These are phyloP conservation scores for Beauveria sp. DNA, from an alignment of 2,329 filamentous ascomycete species.

Conservation along the genomic window DNA sequence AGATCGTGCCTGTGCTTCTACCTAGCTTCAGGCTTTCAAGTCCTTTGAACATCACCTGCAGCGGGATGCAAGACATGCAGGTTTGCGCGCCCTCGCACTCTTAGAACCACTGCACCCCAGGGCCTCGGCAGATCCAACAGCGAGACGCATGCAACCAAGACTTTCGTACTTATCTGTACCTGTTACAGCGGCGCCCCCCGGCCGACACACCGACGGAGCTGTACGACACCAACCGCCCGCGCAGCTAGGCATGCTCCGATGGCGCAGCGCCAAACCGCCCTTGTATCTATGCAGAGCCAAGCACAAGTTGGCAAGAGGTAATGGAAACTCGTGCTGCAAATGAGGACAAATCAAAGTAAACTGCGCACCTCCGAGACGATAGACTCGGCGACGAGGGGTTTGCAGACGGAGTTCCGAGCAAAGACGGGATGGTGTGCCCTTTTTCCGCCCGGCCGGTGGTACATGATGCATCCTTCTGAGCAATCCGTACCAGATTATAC, in stretches of 20 bases:
- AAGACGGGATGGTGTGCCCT: too few relatives aligned
- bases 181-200: conserved; percentile 3
- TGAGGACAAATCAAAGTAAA: background rate
- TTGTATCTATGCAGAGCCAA: background rate
- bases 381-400: background rate
- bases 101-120: too few relatives aligned
- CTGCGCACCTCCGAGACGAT: background rate
- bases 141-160: background rate
- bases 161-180: background rate
- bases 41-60: too few relatives aligned
- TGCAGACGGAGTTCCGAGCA: background rate
- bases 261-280: background rate
- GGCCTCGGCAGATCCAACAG: background rate
- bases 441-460: too few relatives aligned
- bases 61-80: too few relatives aligned
- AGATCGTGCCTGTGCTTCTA: too few relatives aligned
- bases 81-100: background rate
- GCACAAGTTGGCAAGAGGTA: background rate
- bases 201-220: conserved; percentile 8
- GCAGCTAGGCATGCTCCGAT: background rate
- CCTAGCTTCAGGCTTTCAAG: too few relatives aligned
- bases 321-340: background rate
- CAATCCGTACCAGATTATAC: too few relatives aligned
- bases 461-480: too few relatives aligned
- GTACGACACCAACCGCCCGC: background rate